Conservation (phyloP, 305 asterid species). For the Fraxinus xanthoxyloides region DNA sequence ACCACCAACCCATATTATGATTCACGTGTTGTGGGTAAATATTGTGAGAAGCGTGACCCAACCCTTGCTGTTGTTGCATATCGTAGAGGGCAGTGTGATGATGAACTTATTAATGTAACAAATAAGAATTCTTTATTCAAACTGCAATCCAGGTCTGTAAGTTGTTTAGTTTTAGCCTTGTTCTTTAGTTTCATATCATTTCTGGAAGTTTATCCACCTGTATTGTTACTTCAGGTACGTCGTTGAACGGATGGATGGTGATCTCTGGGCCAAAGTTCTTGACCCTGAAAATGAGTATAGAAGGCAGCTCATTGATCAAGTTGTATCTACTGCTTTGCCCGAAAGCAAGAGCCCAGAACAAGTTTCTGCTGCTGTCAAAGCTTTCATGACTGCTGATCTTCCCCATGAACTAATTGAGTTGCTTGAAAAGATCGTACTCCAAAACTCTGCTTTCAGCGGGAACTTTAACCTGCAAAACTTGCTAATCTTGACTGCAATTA, state of each 20-base stretch:
- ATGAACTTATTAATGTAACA: conserved; percentile 92
- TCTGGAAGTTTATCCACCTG: conserved; percentile 17
- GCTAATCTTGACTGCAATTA: conserved; percentile 91
- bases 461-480: conserved; percentile 94
- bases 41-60: conserved; percentile 99
- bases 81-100: conserved; percentile 97
- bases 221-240: conserved; percentile 62
- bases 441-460: conserved; percentile 96
- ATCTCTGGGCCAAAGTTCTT: conserved; percentile 94
- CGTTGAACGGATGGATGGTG: conserved; percentile 97
- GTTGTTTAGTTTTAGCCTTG: conserved; percentile 20
- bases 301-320: conserved; percentile 98
- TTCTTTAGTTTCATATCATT: conserved; percentile 9
- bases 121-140: conserved; percentile 94
- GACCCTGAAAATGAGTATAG: conserved; percentile 97
- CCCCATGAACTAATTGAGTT: conserved; percentile 98
- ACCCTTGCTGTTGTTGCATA: conserved; percentile 99
- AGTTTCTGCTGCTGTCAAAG: conserved; percentile 99
- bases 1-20: conserved; percentile 99
- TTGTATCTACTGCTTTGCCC: conserved; percentile 98
- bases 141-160: conserved; percentile 90
- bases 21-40: conserved; percentile 97
- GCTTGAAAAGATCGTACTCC: conserved; percentile 97
- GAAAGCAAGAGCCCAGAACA: conserved; percentile 99
- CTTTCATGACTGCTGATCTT: conserved; percentile 99